A percentile compares a stretch with the other conserved stretches of the same genome.
Evolutionary conservation across 164 flowering plant genomes (phyloP).

Genomic region (Nymphaea thermarum): DNA sequence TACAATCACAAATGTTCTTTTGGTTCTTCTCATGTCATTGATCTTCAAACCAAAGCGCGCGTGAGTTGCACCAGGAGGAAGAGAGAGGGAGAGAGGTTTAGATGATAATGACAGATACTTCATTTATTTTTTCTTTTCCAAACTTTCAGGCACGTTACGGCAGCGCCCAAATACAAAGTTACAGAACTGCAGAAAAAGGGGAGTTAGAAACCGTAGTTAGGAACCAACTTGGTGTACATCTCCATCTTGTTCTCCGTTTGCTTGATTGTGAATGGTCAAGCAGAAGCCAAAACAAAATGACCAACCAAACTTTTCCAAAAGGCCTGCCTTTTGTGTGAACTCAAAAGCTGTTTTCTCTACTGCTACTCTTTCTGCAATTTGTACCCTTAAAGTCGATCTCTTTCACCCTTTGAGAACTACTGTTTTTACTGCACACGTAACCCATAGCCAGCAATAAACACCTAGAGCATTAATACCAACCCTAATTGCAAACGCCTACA

Average conservation of each 20-base stretch:
- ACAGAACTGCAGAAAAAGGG: neutral
- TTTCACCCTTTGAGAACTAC: neutral
- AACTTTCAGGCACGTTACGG: neutral
- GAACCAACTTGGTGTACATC: neutral
- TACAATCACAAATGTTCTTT: neutral
- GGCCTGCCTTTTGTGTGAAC: neutral
- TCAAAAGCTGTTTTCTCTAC: neutral
- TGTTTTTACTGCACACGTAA: neutral
- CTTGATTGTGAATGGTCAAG: neutral
- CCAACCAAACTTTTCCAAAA: neutral
- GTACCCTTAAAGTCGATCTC: neutral
- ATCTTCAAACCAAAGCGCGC: neutral
- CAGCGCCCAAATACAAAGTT: neutral
- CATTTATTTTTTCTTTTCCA: neutral
- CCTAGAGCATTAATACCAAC: neutral
- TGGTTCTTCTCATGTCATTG: neutral
- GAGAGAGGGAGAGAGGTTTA: neutral
- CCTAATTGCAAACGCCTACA: neutral
- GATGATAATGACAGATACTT: neutral
- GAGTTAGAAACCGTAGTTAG: neutral
- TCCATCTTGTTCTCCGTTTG: neutral
- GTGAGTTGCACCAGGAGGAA: neutral
- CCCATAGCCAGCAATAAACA: neutral
- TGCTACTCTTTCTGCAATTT: neutral
- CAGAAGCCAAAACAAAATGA: neutral